Evolutionary conservation across 108 stramenopile genomes (phyloP).

Genomic region (Pseudonitzschia multiseries): DNA sequence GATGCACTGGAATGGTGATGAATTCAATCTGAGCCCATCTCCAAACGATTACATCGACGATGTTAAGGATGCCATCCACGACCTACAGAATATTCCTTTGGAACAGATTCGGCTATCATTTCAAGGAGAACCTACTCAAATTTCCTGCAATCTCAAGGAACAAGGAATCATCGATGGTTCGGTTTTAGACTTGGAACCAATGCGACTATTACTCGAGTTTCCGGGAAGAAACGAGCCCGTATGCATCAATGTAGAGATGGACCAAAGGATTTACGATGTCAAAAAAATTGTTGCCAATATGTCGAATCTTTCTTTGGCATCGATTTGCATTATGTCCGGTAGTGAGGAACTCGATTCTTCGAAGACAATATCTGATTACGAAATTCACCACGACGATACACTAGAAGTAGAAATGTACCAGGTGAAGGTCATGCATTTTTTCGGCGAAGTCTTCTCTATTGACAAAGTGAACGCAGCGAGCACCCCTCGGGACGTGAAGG

Average conservation of each 20-base stretch:
- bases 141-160: conserved; percentile 7
- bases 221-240: conserved; percentile 6
- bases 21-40: neutral
- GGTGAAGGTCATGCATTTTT: conserved; percentile 16
- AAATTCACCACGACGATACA: conserved; percentile 23
- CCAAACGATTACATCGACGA: conserved; percentile 24
- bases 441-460: conserved; percentile 19
- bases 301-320: conserved; percentile 8
- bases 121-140: conserved; percentile 19
- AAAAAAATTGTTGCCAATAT: conserved; percentile 17
- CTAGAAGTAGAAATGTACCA: conserved; percentile 22
- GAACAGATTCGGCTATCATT: conserved; percentile 19
- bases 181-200: conserved; percentile 12
- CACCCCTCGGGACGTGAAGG: conserved; percentile 14
- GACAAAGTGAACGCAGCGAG: neutral
- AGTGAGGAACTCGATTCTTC: conserved; percentile 22
- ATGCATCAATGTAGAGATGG: conserved; percentile 15
- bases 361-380: conserved; percentile 15
- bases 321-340: conserved; percentile 33
- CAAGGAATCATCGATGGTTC: conserved; percentile 27
- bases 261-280: conserved; percentile 15
- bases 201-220: conserved; percentile 18
- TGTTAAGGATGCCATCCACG: conserved; percentile 10
- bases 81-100: conserved; percentile 8
- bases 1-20: conserved; percentile 24